These are phyloP conservation scores for Tagetes erecta DNA, from an alignment of 129 eudicot species.

Conservation along the genomic window DNA sequence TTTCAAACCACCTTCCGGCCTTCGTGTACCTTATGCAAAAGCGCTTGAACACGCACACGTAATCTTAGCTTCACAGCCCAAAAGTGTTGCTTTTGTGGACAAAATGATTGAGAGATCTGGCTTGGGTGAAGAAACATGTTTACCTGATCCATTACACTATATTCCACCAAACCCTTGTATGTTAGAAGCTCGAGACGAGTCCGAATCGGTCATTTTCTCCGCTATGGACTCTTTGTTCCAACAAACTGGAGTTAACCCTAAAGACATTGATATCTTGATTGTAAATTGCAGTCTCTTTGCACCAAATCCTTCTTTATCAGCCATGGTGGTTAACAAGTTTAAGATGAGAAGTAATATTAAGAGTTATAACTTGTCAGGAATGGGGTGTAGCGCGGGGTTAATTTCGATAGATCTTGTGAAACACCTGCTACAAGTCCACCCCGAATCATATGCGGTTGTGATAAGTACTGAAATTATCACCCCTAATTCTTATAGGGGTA, in stretches of 20 bases:
- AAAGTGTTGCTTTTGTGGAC: slow-evolving; percentile 53
- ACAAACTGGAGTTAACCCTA: slow-evolving; percentile 58
- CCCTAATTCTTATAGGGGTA: slow-evolving; percentile 56
- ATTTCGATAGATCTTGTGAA: slow-evolving; percentile 55
- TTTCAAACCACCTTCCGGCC: slow-evolving; percentile 56
- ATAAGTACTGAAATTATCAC: slow-evolving; percentile 68
- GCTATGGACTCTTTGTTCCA: slow-evolving; percentile 54
- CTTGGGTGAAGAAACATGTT: slow-evolving; percentile 67
- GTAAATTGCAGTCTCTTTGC: slow-evolving; percentile 69
- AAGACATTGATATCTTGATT: slow-evolving; percentile 60
- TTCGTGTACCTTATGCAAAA: slow-evolving; percentile 50
- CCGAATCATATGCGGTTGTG: slow-evolving; percentile 58
- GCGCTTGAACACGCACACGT: slow-evolving; percentile 50
- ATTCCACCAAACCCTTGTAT: slow-evolving; percentile 50
- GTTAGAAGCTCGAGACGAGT: slow-evolving; percentile 54
- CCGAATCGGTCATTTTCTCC: slow-evolving; percentile 52
- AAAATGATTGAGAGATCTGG: slow-evolving; percentile 67
- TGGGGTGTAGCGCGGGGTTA: slow-evolving; percentile 77
- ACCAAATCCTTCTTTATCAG: slow-evolving; percentile 64
- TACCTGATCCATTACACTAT: slow-evolving; percentile 54
- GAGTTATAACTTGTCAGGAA: slow-evolving; percentile 67
- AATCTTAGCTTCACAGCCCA: slow-evolving; percentile 42
- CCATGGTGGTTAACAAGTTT: slow-evolving; percentile 60
- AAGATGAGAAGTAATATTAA: slow-evolving; percentile 56
- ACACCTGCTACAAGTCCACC: slow-evolving; percentile 56